Conservation (phyloP, 2,329 filamentous ascomycete species). For the Ciborinia camelliae region DNA sequence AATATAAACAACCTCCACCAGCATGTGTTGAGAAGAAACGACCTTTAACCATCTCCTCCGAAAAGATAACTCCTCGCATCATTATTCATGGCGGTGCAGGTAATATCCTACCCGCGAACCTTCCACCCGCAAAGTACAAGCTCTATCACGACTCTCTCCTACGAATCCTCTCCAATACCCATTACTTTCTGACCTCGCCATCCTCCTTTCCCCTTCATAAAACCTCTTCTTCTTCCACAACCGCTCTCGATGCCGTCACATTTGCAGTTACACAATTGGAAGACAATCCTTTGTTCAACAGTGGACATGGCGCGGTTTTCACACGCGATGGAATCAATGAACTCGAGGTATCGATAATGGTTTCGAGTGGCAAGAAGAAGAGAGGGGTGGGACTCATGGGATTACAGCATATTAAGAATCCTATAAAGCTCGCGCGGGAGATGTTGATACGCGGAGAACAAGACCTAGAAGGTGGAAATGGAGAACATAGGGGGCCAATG, state of each 20-base stretch:
- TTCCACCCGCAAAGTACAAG: conserved; percentile 55
- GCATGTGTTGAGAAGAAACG: conserved; percentile 14
- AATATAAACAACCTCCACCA: conserved; percentile 24
- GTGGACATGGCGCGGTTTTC: conserved; percentile 80
- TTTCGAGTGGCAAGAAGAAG: conserved; percentile 68
- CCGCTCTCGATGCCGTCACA: conserved; percentile 69
- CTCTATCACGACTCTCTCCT: conserved; percentile 60
- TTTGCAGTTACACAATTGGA: conserved; percentile 75
- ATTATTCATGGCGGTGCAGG: conserved; percentile 62
- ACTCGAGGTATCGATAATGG: conserved; percentile 85
- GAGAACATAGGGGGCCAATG: conserved; percentile 37
- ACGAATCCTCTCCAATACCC: conserved; percentile 53
- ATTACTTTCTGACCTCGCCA: conserved; percentile 49
- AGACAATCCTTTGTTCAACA: conserved; percentile 79
- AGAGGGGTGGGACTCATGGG: conserved; percentile 75
- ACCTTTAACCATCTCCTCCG: conserved; percentile 2
- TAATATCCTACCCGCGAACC: conserved; percentile 58
- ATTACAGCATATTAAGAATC: conserved; percentile 71
- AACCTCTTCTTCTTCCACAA: conserved; percentile 38
- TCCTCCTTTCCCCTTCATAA: conserved; percentile 54
- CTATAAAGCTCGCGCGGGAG: conserved; percentile 68
- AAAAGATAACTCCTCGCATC: conserved; percentile 30
- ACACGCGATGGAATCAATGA: conserved; percentile 79
- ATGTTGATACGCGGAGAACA: conserved; percentile 66
- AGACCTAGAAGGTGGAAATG: conserved; percentile 50